These are phyloP conservation scores for Candida sp. DNA, from an alignment of 1,139 yeast genomes.

Conservation along the genomic window DNA sequence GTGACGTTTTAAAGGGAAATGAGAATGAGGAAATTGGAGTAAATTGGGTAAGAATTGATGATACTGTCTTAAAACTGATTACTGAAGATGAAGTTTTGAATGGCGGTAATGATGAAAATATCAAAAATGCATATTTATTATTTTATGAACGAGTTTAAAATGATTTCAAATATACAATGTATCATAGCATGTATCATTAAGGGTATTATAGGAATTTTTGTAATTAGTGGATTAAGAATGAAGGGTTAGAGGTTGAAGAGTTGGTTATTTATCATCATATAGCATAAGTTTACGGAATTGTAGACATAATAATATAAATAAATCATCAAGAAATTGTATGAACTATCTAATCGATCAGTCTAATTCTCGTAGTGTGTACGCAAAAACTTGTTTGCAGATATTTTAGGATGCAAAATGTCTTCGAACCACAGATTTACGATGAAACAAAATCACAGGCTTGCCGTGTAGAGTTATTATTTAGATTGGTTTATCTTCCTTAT, in stretches of 20 bases:
- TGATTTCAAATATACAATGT: conserved; percentile 2
- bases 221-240: not conserved
- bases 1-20: conserved; percentile 57
- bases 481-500: too few relatives aligned
- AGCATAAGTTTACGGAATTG: not conserved
- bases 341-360: too few relatives aligned
- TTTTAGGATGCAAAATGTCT: too few relatives aligned
- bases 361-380: too few relatives aligned
- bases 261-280: not conserved
- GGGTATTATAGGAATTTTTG: not conserved
- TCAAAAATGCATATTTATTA: conserved; percentile 74
- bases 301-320: not conserved
- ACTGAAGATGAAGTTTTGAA: conserved; percentile 48
- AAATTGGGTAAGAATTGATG: conserved; percentile 91
- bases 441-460: too few relatives aligned
- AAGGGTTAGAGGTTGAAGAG: not conserved
- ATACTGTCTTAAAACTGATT: conserved; percentile 57
- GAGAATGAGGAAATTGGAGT: conserved; percentile 31
- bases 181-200: not conserved
- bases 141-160: conserved; percentile 51
- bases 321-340: too few relatives aligned
- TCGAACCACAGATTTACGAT: too few relatives aligned
- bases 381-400: too few relatives aligned
- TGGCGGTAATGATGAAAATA: conserved; percentile 48
- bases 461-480: too few relatives aligned